phyloP scores from a whole-genome alignment of 192 early-diverging fungal species.

The Coemansia sp. region DNA sequence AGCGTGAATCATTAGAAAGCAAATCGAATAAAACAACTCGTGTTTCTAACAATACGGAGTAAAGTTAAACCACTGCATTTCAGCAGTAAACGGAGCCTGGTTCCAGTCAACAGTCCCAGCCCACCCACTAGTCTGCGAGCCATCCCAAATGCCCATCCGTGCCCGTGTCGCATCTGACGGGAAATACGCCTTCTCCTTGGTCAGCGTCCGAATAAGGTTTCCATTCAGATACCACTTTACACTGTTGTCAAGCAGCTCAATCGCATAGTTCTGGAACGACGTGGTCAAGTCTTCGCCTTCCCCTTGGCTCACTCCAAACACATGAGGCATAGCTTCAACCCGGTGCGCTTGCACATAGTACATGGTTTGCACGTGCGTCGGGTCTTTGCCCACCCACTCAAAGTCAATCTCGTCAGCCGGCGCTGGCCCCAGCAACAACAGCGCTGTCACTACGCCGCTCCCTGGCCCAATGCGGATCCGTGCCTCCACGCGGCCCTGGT shows the following conservation, averaged over 20 bases:
- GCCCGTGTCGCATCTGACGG: conserved; percentile 31
- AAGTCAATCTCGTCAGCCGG: conserved; percentile 64
- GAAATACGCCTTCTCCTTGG: conserved; percentile 12
- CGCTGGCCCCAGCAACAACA: conserved; percentile 50
- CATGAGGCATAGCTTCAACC: conserved; percentile 26
- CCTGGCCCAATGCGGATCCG: conserved; percentile 34
- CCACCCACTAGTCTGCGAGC: conserved; percentile 49
- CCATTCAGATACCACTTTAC: conserved; percentile 63
- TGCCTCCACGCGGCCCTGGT: conserved; percentile 39
- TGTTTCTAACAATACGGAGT: conserved; percentile 29
- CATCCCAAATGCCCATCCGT: conserved; percentile 56
- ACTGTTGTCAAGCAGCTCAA: conserved; percentile 58
- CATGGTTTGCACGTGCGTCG: conserved; percentile 51
- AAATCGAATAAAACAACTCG: no score
- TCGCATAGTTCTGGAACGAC: conserved; percentile 58
- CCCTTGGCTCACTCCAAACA: conserved; percentile 29
- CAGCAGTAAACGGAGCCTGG: conserved; percentile 32
- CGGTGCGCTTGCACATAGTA: conserved; percentile 55
- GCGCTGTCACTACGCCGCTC: conserved; percentile 54
- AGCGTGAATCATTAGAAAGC: no score
- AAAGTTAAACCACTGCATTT: conserved; percentile 39
- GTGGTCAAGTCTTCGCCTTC: conserved; percentile 39
- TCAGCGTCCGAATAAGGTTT: conserved; percentile 1
- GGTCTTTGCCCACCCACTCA: conserved; percentile 62
- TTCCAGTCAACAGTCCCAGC: conserved; percentile 53